Base-by-base conservation (phyloP, 257 asterid species). In the Solanum appendiculatum region DNA sequence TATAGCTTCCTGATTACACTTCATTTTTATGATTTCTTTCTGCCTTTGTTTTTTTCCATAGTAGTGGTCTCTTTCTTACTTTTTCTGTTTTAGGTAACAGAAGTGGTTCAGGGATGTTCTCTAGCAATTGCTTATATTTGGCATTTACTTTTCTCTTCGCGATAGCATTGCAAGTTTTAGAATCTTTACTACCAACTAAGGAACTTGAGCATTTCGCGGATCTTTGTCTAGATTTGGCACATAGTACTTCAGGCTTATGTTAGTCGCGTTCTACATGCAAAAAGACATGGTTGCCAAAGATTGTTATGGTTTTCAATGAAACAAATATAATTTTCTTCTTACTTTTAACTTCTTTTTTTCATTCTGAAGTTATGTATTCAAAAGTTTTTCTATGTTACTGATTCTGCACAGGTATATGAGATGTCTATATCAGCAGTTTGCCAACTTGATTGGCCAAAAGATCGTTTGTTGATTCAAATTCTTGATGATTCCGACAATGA, bases 361-460 rank as follows among this genome's bases (percentile, higher is more conserved):
- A 33, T 9, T 29, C 78, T 7, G 40, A 33, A 21, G 3, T n/a
- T 77, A 25, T 5, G 66, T 34, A 27, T 70, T 85, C 27, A 37
- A 29, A n/a, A 18, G 29, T 6, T 69, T 34, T 15, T 31, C 77
- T 9, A 21, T 56, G 4, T 42, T n/a, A 58, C 8, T 31, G 34
- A 31, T 78, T 42, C 69, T 56, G 40, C 31, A 56, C 82, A 94
- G 97, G 98, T 94, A 84, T 93, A 94, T 86, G 96, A 94, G 92
- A 87, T 93, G 18, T 92, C 98, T 25, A 94, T 94, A 48, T 89
- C 98, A 25, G 96, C 98, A 34, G 94, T 90, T 9, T 92, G 96
- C 56, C 94, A 92, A 75, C 93, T 94, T 0, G 96, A 94, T 85
- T 94, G 98, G 98, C 98, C 95, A 11, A 91, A 85, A 88, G 96